These are phyloP conservation scores for Amanita inopinata DNA, from an alignment of 768 basidiomycete genomes.

Conservation along the genomic window DNA sequence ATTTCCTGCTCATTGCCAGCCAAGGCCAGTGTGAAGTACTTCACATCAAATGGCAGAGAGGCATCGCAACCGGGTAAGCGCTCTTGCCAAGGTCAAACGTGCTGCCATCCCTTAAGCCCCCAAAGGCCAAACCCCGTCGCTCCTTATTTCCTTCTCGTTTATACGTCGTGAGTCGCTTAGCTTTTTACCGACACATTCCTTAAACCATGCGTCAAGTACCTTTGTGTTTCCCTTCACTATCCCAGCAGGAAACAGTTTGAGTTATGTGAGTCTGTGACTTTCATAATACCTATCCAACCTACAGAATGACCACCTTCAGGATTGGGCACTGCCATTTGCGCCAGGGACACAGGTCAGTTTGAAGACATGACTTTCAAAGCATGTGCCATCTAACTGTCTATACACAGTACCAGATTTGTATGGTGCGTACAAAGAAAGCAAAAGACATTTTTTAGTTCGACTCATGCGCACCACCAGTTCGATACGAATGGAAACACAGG, in stretches of 20 bases:
- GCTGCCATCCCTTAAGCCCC: constrained; percentile 4
- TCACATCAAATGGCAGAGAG: constrained; percentile 31
- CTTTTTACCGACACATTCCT: not conserved
- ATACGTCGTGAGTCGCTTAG: constrained; percentile 40
- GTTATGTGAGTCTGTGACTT: constrained; percentile 30
- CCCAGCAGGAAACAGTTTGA: constrained; percentile 33
- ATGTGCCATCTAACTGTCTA: not conserved
- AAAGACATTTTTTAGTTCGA: too few species aligned
- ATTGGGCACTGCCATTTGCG: constrained; percentile 49
- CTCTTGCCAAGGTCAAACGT: not conserved
- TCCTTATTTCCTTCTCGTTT: constrained; percentile 52
- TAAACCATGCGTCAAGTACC: constrained; percentile 22
- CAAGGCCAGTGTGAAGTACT: constrained; percentile 37
- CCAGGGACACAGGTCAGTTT: constrained; percentile 43
- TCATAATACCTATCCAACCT: not conserved
- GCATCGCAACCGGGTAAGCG: constrained; percentile 29
- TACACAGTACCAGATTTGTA: constrained; percentile 54
- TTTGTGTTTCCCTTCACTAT: constrained; percentile 45
- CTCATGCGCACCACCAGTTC: constrained; percentile 26
- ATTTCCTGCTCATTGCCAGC: constrained; percentile 3
- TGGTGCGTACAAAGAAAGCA: constrained; percentile 44
- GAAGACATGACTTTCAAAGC: constrained; percentile 1
- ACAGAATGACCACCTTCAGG: constrained; percentile 26
- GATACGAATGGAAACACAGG: constrained; percentile 48
- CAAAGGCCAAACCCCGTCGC: constrained; percentile 42